Evolutionary conservation across 768 basidiomycete genomes (phyloP), one percentile per base, ranked within the genome.

Genomic region (Mrakia hoshinonis): DNA sequence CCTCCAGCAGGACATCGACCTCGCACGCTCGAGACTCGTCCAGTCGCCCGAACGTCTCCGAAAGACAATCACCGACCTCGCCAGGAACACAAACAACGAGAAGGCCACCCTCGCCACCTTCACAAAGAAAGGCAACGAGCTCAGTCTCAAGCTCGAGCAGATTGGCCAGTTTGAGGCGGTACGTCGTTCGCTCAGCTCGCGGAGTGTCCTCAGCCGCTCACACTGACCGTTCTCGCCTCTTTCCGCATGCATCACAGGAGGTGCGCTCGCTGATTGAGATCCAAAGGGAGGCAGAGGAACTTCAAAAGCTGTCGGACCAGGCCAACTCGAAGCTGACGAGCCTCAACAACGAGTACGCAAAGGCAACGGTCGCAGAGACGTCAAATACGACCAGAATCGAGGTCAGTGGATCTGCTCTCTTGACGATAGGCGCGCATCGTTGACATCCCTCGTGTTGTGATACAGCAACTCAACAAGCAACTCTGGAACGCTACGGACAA

Each of bases 1-100:
- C 5, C 64, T 72, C 31, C 31, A 43, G 22, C 81, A 84, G 51
- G 87, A 89, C 69, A 81, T 90, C 73, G 80, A 81, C 15, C 85
- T 87, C 52, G 87, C 87, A 0, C 83, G 86, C 63, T 82, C 86
- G 36, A 86, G 92, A 34, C 88, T 96, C 73, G 92, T 96, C 3
- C 90, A 92, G 78, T 92, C 91, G 0, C 93, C 93, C 0, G 93
- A 95, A 60, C 85, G 92, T 55, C 89, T 95, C 75, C 89, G 88
- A 77, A 85, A 87, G 64, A 89, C 86, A 52, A 95, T 95, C 75
- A 80, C 83, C 13, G 82, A 85, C n/a, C 91, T 95, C 89, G 83
- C 85, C 3, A 77, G 81, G 7, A 86, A 84, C 0, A 85, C 86
- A 0, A 78, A 84, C 22, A 87, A 89, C 67, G 91, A 94, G 74